phyloP scores from a whole-genome alignment of 306 rosid species.

The Malus sylvestris region DNA sequence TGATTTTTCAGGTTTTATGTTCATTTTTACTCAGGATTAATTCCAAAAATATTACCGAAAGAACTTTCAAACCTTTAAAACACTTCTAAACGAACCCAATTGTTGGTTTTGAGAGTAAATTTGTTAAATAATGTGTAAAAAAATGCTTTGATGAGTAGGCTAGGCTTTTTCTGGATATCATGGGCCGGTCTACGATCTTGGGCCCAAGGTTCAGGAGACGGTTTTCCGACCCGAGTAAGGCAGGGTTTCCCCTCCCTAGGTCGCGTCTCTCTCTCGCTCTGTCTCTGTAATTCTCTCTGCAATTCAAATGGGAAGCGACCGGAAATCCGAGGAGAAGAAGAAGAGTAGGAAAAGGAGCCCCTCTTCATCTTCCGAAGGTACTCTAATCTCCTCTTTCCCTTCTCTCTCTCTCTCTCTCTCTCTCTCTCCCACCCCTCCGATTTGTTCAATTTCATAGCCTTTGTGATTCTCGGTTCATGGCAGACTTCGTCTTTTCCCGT shows the following conservation, averaged over 20 bases:
- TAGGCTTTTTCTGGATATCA: too few relatives aligned
- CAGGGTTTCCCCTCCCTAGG: neutral
- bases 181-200: too few relatives aligned
- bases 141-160: too few relatives aligned
- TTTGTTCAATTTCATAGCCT: neutral
- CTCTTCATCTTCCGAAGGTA: constrained; percentile 63
- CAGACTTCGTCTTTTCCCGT: neutral
- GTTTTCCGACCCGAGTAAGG: neutral
- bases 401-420: neutral
- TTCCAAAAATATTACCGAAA: too few relatives aligned
- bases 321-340: constrained; percentile 51
- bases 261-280: neutral
- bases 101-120: too few relatives aligned
- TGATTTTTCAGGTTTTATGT: too few relatives aligned
- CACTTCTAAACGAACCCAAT: too few relatives aligned
- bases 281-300: neutral
- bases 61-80: too few relatives aligned
- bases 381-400: neutral
- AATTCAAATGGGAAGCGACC: constrained; percentile 67
- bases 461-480: neutral
- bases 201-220: neutral
- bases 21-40: too few relatives aligned
- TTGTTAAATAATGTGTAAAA: too few relatives aligned
- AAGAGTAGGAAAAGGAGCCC: constrained; percentile 31
- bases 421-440: neutral